These are phyloP conservation scores for Terfezia claveryi DNA, from an alignment of 495 filamentous ascomycete species.

Conservation along the genomic window DNA sequence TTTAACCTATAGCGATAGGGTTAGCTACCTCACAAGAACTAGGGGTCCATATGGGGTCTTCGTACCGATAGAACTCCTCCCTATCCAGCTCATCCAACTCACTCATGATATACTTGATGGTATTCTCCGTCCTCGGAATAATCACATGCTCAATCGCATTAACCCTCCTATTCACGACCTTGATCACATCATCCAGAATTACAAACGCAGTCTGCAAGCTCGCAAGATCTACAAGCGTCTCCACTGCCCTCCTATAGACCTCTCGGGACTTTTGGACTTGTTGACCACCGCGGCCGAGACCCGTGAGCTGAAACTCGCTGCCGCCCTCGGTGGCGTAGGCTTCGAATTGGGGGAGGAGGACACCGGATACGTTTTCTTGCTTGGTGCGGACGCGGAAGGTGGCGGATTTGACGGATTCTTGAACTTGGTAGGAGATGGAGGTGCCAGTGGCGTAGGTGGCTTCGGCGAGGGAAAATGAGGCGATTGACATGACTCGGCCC, in stretches of 20 bases:
- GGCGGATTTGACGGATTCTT: constrained; percentile 81
- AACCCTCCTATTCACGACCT: constrained; percentile 94
- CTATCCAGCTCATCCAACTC: constrained; percentile 94
- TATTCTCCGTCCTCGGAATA: constrained; percentile 93
- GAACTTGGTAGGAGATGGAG: constrained; percentile 89
- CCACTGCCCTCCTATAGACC: constrained; percentile 91
- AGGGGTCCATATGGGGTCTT: background rate
- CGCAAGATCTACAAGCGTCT: constrained; percentile 88
- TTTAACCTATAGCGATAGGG: constrained; percentile 53
- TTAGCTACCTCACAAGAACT: background rate
- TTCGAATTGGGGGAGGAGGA: constrained; percentile 83
- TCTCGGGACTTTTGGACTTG: constrained; percentile 88
- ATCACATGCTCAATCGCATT: constrained; percentile 99
- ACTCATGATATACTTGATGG: constrained; percentile 95
- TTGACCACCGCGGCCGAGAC: constrained; percentile 89
- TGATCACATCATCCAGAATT: constrained; percentile 96
- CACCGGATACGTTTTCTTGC: constrained; percentile 96
- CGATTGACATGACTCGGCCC: constrained; percentile 98
- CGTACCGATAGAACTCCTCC: constrained; percentile 50
- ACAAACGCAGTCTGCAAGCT: constrained; percentile 96
- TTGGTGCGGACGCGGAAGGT: constrained; percentile 80
- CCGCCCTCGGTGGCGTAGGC: constrained; percentile 64
- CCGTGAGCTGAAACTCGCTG: constrained; percentile 91
- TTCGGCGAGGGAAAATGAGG: constrained; percentile 90
- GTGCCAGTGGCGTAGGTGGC: constrained; percentile 94